A percentile compares a stretch with the other conserved stretches of the same genome.
These are phyloP conservation scores for Neofusicoccum kwambonambiense DNA, from an alignment of 2,329 filamentous ascomycete species.

Conservation along the genomic window DNA sequence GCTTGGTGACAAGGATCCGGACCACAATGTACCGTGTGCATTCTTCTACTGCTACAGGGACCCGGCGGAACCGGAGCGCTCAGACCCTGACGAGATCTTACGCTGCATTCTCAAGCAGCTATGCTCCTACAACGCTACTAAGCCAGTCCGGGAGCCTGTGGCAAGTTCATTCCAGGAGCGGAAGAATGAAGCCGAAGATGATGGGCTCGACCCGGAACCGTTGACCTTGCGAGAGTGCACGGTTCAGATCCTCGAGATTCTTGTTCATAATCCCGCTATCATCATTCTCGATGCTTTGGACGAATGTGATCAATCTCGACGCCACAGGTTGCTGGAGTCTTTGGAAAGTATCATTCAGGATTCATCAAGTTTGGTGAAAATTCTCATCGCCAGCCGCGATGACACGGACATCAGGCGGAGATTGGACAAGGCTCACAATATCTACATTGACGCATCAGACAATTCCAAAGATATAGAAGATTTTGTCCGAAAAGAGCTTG, in stretches of 20 bases:
- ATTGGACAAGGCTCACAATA: background rate
- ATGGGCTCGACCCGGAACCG: background rate
- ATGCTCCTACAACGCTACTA: background rate
- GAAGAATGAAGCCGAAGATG: background rate
- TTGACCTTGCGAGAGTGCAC: background rate
- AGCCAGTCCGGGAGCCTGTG: background rate
- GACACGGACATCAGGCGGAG: conserved; percentile 24
- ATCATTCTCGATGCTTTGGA: conserved; percentile 39
- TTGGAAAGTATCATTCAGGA: conserved; percentile 28
- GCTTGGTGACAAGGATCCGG: no score
- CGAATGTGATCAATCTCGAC: conserved; percentile 29
- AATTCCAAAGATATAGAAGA: conserved; percentile 30
- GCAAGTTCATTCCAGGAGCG: background rate
- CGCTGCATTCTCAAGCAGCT: background rate
- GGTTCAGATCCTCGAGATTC: background rate
- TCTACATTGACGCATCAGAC: conserved; percentile 22
- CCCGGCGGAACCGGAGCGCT: conserved; percentile 20
- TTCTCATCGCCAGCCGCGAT: conserved; percentile 38
- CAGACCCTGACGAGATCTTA: background rate
- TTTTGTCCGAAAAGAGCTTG: conserved; percentile 25
- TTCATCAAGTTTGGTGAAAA: conserved; percentile 30
- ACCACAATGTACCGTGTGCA: background rate
- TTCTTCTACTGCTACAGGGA: conserved; percentile 27
- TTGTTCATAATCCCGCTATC: conserved; percentile 22
- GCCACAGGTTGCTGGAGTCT: conserved; percentile 26